Evolutionary conservation across 176 grass and related monocot species (phyloP), one percentile per base, ranked within the genome.

Genomic region (Musa schizocarpa): DNA sequence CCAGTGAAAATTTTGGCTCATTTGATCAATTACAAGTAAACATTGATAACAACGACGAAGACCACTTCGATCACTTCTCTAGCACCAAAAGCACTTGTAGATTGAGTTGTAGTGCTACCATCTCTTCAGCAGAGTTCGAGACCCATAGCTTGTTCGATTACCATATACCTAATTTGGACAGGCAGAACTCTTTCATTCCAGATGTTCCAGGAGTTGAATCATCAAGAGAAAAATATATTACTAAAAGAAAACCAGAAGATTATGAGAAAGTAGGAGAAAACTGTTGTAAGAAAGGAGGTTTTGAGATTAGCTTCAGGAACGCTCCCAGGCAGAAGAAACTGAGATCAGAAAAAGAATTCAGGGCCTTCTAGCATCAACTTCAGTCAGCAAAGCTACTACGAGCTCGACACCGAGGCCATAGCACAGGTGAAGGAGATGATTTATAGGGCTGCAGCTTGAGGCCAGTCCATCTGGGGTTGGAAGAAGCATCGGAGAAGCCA

Each of bases 371-470:
- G 16, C 54, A 75, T 75, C 73, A 58, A 75, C 25, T 75, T 75
- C 73, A 11, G 73, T 0, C 26, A 55, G 1, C 52, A 74, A 21
- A 56, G 52, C 22, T 12, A 9, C 25, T 57, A 43, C 73, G 73
- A 75, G 26, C 22, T 58, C 23, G 73, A 75, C 73, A 75, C 73
- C 16, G 54, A 75, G 73, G 73, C 54, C 7, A 61, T 75, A 16
- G 53, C 73, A 21, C 73, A 48, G 13, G 73, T 61, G 54, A 75
- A 75, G 27, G 73, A 75, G 54, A 75, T 75, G 73, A 75, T 75
- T 25, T 75, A 75, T 25, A 57, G 73, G 55, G 73, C 73, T 27
- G 73, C 73, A 34, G 54, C 73, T 17, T 75, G 11, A 58, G 73
- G 54, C 73, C 73, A 3, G 55, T 61, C 7, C 21, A 53, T 19